Percentiles rank a stretch among this genome's conserved stretches.
These are phyloP conservation scores for Candida hungchunana DNA, from an alignment of 805 yeast genomes.

Conservation along the genomic window DNA sequence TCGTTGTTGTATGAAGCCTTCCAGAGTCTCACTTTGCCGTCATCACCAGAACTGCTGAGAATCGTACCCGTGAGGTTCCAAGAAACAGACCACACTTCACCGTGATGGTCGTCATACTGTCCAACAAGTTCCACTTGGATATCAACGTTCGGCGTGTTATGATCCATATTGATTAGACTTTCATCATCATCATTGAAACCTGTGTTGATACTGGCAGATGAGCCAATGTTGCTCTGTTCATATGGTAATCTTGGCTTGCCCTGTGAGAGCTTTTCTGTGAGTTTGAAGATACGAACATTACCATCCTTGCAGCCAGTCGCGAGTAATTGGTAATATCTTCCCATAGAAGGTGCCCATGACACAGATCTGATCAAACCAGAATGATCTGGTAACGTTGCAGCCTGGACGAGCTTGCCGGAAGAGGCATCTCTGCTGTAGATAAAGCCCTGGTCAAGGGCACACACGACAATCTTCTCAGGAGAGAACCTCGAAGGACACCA, in stretches of 20 bases:
- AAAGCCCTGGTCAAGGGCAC: conserved; percentile 83
- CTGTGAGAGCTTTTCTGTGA: conserved; percentile 40
- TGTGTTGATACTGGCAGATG: conserved; percentile 1
- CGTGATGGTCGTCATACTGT: conserved; percentile 69
- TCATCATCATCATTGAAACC: conserved; percentile 13
- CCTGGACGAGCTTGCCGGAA: conserved; percentile 46
- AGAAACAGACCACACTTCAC: conserved; percentile 93
- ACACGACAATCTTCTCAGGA: conserved; percentile 74
- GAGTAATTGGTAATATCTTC: conserved; percentile 77
- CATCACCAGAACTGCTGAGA: conserved; percentile 91
- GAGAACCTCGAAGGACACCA: conserved; percentile 91
- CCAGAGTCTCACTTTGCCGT: conserved; percentile 89
- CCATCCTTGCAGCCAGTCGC: conserved; percentile 99
- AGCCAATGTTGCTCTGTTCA: background rate
- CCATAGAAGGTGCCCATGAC: conserved; percentile 97
- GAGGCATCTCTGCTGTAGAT: conserved; percentile 56
- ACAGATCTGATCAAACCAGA: conserved; percentile 82
- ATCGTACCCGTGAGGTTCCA: conserved; percentile 96
- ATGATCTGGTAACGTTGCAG: conserved; percentile 75
- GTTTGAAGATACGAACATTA: conserved; percentile 76
- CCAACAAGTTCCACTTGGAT: conserved; percentile 56
- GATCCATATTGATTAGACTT: conserved; percentile 16
- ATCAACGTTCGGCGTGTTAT: conserved; percentile 25
- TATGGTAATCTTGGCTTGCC: too few relatives aligned
- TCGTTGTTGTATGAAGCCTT: conserved; percentile 80